Evolutionary conservation across 257 asterid genomes (phyloP).

Genomic region (Haberlea rhodopensis): DNA sequence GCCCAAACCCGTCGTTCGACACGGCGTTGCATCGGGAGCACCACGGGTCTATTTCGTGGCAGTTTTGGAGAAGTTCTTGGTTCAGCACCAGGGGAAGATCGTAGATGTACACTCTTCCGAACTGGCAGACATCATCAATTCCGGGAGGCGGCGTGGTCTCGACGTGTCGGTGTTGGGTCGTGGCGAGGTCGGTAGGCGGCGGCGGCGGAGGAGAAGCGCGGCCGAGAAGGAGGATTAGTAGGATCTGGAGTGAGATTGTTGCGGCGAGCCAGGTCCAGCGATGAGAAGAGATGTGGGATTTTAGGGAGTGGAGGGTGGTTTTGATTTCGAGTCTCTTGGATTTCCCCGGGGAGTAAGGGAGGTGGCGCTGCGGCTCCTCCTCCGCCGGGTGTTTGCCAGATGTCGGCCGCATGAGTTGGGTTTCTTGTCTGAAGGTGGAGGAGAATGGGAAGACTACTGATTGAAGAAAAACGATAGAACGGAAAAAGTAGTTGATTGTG

Average conservation of each 20-base stretch:
- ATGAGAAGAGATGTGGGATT: conserved; percentile 36
- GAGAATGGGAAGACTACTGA: no score
- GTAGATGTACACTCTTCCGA: conserved; percentile 48
- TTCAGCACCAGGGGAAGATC: conserved; percentile 48
- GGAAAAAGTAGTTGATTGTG: no score
- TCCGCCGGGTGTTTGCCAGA: conserved; percentile 21
- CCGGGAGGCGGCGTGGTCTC: conserved; percentile 14
- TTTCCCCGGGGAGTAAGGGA: conserved; percentile 17
- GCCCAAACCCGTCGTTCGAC: conserved; percentile 60
- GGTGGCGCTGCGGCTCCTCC: conserved; percentile 21
- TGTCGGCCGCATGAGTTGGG: conserved; percentile 30
- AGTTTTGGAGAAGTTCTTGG: conserved; percentile 41
- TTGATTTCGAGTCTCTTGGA: conserved; percentile 25
- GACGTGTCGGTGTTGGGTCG: conserved; percentile 17
- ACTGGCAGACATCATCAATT: conserved; percentile 23
- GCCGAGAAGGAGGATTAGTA: conserved; percentile 35
- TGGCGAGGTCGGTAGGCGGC: conserved; percentile 6
- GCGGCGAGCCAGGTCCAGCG: conserved; percentile 38
- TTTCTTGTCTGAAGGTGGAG: neutral
- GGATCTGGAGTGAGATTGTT: conserved; percentile 37
- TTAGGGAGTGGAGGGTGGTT: conserved; percentile 32
- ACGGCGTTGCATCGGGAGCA: conserved; percentile 49
- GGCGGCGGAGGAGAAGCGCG: conserved; percentile 30
- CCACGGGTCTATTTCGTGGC: conserved; percentile 59
- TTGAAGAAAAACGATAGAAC: no score